These are phyloP conservation scores for Cladosporium sp. DNA, from an alignment of 2,329 filamentous ascomycete genomes.

Conservation along the genomic window DNA sequence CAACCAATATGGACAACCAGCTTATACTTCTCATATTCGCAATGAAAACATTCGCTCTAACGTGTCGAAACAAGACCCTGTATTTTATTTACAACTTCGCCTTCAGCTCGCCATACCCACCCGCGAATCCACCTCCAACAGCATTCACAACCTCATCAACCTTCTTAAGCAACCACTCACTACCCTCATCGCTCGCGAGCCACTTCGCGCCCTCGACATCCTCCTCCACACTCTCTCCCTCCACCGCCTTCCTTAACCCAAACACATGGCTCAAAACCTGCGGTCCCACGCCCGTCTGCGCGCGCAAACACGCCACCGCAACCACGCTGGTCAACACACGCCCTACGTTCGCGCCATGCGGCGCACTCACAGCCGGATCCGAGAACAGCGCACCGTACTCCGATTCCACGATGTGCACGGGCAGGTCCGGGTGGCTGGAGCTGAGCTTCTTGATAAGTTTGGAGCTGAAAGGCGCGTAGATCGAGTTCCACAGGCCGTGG, in stretches of 20 bases:
- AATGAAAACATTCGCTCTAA: not conserved
- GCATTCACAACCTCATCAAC: slow-evolving; percentile 61
- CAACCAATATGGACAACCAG: not conserved
- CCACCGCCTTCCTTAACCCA: slow-evolving; percentile 72
- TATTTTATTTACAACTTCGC: slow-evolving; percentile 40
- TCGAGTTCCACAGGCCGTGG: slow-evolving; percentile 68
- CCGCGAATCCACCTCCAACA: slow-evolving; percentile 56
- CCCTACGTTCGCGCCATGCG: slow-evolving; percentile 54
- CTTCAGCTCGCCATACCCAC: slow-evolving; percentile 46
- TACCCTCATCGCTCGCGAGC: slow-evolving; percentile 66
- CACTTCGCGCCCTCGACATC: slow-evolving; percentile 61
- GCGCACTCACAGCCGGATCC: slow-evolving; percentile 58
- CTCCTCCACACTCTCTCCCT: slow-evolving; percentile 56
- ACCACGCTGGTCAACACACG: slow-evolving; percentile 71
- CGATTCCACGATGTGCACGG: slow-evolving; percentile 72
- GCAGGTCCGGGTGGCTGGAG: slow-evolving; percentile 76
- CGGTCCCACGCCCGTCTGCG: slow-evolving; percentile 79
- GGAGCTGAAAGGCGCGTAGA: slow-evolving; percentile 72
- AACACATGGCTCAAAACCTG: slow-evolving; percentile 82
- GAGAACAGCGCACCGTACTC: slow-evolving; percentile 75
- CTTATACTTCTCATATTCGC: not conserved
- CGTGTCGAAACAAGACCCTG: not conserved
- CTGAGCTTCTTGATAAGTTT: slow-evolving; percentile 72
- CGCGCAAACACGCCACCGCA: slow-evolving; percentile 71
- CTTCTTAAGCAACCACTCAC: slow-evolving; percentile 60